Percentiles rank a stretch among this genome's conserved stretches.
These are phyloP conservation scores for Rhynchospora pubera DNA, from an alignment of 176 grass and related monocot species.

Conservation along the genomic window DNA sequence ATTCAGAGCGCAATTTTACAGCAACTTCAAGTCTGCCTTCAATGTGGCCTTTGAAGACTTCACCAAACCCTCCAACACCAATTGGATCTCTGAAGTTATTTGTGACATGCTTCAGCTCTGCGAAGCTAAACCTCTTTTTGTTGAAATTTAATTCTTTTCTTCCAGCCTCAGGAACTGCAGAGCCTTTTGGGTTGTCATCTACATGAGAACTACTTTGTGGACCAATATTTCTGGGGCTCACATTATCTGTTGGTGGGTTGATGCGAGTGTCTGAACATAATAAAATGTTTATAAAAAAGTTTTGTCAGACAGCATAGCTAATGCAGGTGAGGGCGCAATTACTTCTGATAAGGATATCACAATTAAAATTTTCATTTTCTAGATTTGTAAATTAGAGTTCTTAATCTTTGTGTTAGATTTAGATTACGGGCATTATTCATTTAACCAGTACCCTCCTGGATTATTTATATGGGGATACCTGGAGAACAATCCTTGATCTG, in stretches of 20 bases:
- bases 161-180: background rate
- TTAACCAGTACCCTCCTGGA: background rate
- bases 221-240: background rate
- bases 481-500: background rate
- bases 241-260: background rate
- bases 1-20: constrained; percentile 34
- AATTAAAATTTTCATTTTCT: background rate
- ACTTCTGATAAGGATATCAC: background rate
- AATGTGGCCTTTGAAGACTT: constrained; percentile 33
- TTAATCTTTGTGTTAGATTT: too few species aligned
- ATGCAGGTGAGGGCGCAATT: too few species aligned
- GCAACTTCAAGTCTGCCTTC: constrained; percentile 37
- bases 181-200: background rate
- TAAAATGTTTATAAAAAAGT: background rate
- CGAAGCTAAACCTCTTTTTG: constrained; percentile 36
- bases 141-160: constrained; percentile 22
- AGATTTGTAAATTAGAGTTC: too few species aligned
- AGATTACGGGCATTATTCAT: background rate
- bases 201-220: background rate
- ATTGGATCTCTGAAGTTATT: constrained; percentile 25
- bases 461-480: background rate
- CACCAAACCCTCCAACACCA: constrained; percentile 39
- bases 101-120: constrained; percentile 27
- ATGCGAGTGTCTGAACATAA: background rate
- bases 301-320: too few species aligned